Evolutionary conservation across 352 stramenopile species (phyloP), one percentile per base, ranked within the genome.

Genomic region (Globisporangium emineosum): DNA sequence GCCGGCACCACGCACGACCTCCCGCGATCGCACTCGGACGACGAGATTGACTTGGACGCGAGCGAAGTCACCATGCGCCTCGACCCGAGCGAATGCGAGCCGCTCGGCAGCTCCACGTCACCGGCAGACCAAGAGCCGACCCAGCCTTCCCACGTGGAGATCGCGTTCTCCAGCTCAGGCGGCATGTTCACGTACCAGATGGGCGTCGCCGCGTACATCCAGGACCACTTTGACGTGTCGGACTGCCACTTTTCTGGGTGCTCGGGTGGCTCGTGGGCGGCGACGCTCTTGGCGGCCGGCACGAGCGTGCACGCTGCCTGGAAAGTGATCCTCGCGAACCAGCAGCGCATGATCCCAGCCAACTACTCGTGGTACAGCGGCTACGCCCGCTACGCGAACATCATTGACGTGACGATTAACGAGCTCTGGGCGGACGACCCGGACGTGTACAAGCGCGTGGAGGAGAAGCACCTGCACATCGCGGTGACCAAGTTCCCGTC

Each of bases 141-240:
- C 10, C 13, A 42, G 52, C 52, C 45, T 10, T 54, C 62, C 33
- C 77, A 77, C 1, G 71, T 90, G 45, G 81, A 90, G 67, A 78
- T 89, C 56, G 78, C 77, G 8, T 90, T 90, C 67, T 88, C 81
- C 33, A 76, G 79, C 10, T 90, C 79, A n/a, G 81, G 68, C 2
- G 81, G 79, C 32, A 72, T 80, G 66, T 90, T 90, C 57, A 78
- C 88, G 9, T 90, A 89, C 62, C 81, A 90, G 68, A 90, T 90
- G 81, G 81, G 81, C 30, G 66, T 89, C 54, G 81, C 81, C 0
- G 81, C 81, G 35, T 90, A 84, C 67, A 67, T 90, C 9, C 81
- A 90, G 55, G 81, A 90, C 42, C 70, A 86, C 62, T 79, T 82
- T 56, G 68, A 79, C 58, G 53, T 82, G n/a, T 78, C 72, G 7